Evolutionary conservation across 345 rosid genomes (phyloP).

Genomic region (Rhodomyrtus tomentosa): DNA sequence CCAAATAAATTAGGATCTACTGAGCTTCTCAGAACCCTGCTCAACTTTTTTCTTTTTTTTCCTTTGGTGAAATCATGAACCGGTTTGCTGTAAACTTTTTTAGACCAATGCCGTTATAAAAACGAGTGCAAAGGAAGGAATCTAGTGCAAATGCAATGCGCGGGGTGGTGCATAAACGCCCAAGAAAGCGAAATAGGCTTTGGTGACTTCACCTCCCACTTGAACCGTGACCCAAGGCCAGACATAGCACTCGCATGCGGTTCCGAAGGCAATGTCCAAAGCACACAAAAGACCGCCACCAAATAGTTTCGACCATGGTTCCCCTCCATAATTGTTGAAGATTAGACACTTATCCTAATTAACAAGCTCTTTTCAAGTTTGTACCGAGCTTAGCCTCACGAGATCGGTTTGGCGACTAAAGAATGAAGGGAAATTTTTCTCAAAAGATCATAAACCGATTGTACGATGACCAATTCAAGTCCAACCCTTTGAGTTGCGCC

Average conservation of each 20-base stretch:
- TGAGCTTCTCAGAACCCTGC: no score
- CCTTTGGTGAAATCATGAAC: no score
- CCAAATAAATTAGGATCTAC: not conserved
- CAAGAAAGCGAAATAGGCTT: not conserved
- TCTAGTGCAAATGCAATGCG: not conserved
- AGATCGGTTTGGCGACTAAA: not conserved
- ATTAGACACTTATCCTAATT: not conserved
- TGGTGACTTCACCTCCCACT: not conserved
- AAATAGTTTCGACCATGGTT: not conserved
- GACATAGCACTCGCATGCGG: not conserved
- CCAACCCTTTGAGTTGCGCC: no score
- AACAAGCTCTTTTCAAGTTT: not conserved
- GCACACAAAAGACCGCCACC: not conserved
- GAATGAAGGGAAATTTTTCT: not conserved
- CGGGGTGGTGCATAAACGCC: not conserved
- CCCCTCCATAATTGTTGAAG: not conserved
- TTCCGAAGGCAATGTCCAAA: not conserved
- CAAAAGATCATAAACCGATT: no score
- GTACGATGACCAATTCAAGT: no score
- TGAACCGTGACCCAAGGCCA: not conserved
- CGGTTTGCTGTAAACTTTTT: no score
- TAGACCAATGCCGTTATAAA: not conserved
- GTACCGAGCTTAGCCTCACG: not conserved
- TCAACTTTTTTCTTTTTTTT: no score
- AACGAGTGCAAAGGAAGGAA: not conserved